These are phyloP conservation scores for Ochromonas danica DNA, from an alignment of 108 stramenopile genomes.

Conservation along the genomic window DNA sequence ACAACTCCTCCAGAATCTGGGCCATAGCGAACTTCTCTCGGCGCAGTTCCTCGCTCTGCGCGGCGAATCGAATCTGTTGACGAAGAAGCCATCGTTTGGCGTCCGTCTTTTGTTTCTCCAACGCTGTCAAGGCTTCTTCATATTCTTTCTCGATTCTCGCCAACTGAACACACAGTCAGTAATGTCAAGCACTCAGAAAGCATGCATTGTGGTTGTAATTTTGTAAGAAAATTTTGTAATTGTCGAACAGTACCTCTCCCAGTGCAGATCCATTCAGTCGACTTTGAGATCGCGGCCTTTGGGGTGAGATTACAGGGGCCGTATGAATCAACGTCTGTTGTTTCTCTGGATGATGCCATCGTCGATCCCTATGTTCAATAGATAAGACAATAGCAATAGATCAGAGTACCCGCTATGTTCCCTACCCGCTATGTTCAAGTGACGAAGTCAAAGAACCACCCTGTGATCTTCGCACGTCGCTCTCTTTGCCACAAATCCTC, in stretches of 20 bases:
- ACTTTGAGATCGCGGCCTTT: too few relatives aligned
- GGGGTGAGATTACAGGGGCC: neutral
- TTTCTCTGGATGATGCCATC: constrained; percentile 5
- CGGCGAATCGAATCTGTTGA: constrained; percentile 4
- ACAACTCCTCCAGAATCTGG: neutral
- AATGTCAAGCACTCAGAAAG: too few relatives aligned
- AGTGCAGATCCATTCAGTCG: too few relatives aligned
- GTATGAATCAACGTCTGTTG: neutral
- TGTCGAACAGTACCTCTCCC: too few relatives aligned
- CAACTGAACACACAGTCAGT: too few relatives aligned
- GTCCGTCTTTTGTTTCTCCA: constrained; percentile 8
- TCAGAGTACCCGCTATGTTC: too few relatives aligned
- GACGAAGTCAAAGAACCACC: neutral
- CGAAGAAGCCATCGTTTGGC: constrained; percentile 21
- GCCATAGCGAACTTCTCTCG: constrained; percentile 2
- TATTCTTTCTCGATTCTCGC: neutral
- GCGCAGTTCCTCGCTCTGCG: neutral
- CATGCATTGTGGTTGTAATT: too few relatives aligned
- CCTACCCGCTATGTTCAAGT: neutral
- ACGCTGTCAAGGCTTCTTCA: neutral
- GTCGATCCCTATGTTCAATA: neutral
- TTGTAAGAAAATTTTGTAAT: too few relatives aligned
- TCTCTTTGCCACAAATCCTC: too few relatives aligned
- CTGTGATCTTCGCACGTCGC: too few relatives aligned
- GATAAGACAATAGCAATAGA: too few relatives aligned